Conservation (phyloP, 208 protist genomes). For the Leishmania braziliensis region DNA sequence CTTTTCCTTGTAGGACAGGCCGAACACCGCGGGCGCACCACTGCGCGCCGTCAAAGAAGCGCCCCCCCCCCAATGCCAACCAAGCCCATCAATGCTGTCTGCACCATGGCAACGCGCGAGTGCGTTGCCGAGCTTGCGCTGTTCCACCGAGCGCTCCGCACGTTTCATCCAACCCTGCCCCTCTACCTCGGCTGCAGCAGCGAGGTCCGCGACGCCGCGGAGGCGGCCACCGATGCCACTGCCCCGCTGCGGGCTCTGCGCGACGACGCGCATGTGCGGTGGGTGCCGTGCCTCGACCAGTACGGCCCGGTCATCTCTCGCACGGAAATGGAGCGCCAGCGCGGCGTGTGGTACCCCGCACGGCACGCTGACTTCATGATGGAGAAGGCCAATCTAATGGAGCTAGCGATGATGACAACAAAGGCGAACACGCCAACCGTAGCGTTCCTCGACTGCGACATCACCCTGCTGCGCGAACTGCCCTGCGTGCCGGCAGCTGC, state of each 20-base stretch:
- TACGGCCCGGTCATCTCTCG: conserved; percentile 61
- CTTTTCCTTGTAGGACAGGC: neutral
- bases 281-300: conserved; percentile 68
- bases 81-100: conserved; percentile 54
- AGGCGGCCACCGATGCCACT: neutral
- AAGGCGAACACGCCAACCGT: conserved; percentile 4
- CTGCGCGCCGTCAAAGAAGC: neutral
- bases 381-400: conserved; percentile 86
- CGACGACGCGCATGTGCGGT: conserved; percentile 46
- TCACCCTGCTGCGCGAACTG: conserved; percentile 57
- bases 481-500: conserved; percentile 36
- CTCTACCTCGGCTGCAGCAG: conserved; percentile 66
- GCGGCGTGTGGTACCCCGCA: conserved; percentile 70
- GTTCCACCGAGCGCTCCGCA: conserved; percentile 64
- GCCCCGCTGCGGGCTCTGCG: conserved; percentile 11
- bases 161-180: conserved; percentile 55
- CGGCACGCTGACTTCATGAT: conserved; percentile 88
- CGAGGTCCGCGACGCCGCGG: conserved; percentile 21
- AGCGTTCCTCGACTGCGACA: conserved; percentile 81
- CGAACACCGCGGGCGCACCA: too few relatives aligned
- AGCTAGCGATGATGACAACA: conserved; percentile 49
- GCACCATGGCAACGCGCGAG: conserved; percentile 84
- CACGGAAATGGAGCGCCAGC: conserved; percentile 63
- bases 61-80: conserved; percentile 6
- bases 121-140: conserved; percentile 76